A percentile compares a stretch with the other conserved stretches of the same genome.
phyloP scores from a whole-genome alignment of 768 basidiomycete genomes.

The Xerocomellus intermedius region DNA sequence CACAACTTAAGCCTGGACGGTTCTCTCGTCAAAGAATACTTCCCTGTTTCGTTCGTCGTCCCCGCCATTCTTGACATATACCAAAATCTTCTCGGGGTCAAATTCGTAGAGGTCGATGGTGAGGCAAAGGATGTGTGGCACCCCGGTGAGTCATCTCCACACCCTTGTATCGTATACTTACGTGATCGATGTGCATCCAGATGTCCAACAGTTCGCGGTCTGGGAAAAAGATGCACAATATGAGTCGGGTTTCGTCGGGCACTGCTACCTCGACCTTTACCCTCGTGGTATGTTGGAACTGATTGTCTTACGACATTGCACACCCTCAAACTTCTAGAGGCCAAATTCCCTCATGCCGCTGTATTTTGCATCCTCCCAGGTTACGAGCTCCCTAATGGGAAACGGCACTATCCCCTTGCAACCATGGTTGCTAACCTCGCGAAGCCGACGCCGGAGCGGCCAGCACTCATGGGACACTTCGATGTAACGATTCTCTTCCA shows the following conservation, averaged over 20 bases:
- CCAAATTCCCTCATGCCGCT: slow-evolving; percentile 81
- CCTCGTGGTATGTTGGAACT: slow-evolving; percentile 57
- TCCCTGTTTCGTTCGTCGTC: slow-evolving; percentile 79
- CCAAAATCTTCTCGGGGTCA: slow-evolving; percentile 72
- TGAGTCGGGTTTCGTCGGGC: slow-evolving; percentile 71
- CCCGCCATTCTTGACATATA: slow-evolving; percentile 79
- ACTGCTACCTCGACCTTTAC: slow-evolving; percentile 85
- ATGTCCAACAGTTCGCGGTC: slow-evolving; percentile 78
- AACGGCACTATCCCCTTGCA: slow-evolving; percentile 66
- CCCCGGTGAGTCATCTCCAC: slow-evolving; percentile 48
- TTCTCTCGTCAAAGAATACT: slow-evolving; percentile 79
- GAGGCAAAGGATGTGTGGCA: slow-evolving; percentile 73
- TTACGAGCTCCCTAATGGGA: slow-evolving; percentile 51
- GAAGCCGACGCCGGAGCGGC: slow-evolving; percentile 73
- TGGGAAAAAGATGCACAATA: slow-evolving; percentile 78
- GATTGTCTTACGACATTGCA: neutral
- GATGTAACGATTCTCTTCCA: slow-evolving; percentile 89
- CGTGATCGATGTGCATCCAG: slow-evolving; percentile 31
- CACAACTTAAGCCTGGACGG: slow-evolving; percentile 66
- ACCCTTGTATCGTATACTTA: neutral
- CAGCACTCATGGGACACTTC: slow-evolving; percentile 80
- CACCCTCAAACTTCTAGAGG: slow-evolving; percentile 36
- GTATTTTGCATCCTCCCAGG: slow-evolving; percentile 76
- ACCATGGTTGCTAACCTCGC: slow-evolving; percentile 90
- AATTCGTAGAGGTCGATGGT: slow-evolving; percentile 53